Conservation (phyloP, 169 alveolate species). For the Blepharisma undulans region DNA sequence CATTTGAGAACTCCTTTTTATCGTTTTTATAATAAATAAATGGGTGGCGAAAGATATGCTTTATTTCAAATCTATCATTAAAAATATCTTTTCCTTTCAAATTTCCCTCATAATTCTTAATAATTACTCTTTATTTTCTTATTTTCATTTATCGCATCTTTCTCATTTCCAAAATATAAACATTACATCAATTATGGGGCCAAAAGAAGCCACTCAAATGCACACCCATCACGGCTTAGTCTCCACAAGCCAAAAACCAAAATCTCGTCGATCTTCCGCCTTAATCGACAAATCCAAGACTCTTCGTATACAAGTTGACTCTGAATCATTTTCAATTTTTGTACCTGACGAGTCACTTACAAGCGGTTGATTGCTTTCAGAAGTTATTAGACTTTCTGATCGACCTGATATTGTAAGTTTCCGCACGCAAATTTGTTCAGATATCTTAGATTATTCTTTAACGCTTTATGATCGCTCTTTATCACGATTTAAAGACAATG, state of each 20-base stretch:
- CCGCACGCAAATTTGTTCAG: background rate
- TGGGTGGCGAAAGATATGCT: background rate
- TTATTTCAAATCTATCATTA: background rate
- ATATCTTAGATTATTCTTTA: conserved; percentile 22
- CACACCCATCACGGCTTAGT: background rate
- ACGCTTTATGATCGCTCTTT: background rate
- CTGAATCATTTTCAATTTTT: background rate
- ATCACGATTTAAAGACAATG: background rate
- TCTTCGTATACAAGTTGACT: background rate
- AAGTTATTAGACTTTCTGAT: background rate
- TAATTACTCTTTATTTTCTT: background rate
- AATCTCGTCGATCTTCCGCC: background rate
- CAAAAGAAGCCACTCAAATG: background rate
- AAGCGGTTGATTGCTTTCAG: conserved; percentile 41
- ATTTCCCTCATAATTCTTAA: background rate
- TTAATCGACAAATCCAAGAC: background rate
- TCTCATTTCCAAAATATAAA: background rate
- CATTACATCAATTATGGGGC: background rate
- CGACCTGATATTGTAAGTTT: background rate
- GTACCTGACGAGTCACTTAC: conserved; percentile 32
- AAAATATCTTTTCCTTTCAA: background rate
- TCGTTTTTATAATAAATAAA: background rate
- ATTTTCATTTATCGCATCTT: background rate
- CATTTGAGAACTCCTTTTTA: background rate
- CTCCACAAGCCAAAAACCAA: background rate